Evolutionary conservation across 352 stramenopile species (phyloP).

Genomic region (Globisporangium echinulatum): DNA sequence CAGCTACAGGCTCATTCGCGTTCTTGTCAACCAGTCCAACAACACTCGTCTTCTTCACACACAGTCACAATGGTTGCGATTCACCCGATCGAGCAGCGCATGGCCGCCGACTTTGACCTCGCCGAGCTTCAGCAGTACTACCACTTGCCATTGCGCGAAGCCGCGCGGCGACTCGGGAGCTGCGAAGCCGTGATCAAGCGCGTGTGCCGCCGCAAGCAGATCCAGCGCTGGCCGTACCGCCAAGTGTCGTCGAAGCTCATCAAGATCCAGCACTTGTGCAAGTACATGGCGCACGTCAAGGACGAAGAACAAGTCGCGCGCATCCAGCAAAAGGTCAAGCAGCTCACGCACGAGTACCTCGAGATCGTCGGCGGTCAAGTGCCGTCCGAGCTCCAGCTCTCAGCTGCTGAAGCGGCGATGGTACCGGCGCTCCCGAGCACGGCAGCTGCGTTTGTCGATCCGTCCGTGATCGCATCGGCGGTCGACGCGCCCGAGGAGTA

Average conservation of each 20-base stretch:
- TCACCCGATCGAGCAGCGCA: conserved; percentile 20
- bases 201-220: conserved; percentile 71
- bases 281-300: conserved; percentile 77
- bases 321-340: conserved; percentile 74
- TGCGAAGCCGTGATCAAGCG: conserved; percentile 82
- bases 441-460: conserved; percentile 35
- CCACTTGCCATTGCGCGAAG: conserved; percentile 75
- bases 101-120: conserved; percentile 71
- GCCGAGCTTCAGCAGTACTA: conserved; percentile 83
- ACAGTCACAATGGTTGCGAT: conserved; percentile 6
- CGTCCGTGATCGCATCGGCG: conserved; percentile 42
- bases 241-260: conserved; percentile 81
- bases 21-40: background rate
- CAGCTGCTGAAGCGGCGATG: conserved; percentile 40
- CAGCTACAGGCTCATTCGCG: too few relatives aligned
- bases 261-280: conserved; percentile 83
- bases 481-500: conserved; percentile 40
- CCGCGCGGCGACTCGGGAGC: conserved; percentile 58
- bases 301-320: conserved; percentile 61
- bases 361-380: conserved; percentile 72
- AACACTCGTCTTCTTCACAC: background rate
- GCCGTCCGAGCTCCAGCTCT: conserved; percentile 63
- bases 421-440: conserved; percentile 40
- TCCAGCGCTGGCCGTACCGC: conserved; percentile 80
- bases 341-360: conserved; percentile 75